Conservation (phyloP, 2,329 filamentous ascomycete species). For the Cercospora nicotianae region DNA sequence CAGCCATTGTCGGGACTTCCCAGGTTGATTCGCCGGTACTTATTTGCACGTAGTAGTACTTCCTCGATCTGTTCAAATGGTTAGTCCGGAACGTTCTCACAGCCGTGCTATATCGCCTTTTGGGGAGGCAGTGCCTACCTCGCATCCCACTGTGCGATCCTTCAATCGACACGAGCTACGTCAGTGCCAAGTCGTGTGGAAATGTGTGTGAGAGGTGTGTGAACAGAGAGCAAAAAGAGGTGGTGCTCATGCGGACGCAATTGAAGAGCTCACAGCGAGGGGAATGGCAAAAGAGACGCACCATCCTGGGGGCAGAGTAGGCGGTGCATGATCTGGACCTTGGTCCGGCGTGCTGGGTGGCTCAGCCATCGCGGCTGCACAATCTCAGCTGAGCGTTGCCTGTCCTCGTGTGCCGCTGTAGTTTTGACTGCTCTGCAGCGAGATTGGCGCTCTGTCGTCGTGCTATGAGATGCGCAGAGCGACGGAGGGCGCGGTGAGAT, state of each 20-base stretch:
- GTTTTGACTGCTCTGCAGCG: not conserved
- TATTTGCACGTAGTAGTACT: slow-evolving; percentile 47
- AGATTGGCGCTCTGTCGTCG: not conserved
- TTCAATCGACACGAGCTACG: slow-evolving; percentile 33
- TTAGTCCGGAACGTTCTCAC: slow-evolving; percentile 12
- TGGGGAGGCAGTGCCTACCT: slow-evolving; percentile 36
- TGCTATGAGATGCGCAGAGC: not conserved
- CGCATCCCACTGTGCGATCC: slow-evolving; percentile 46
- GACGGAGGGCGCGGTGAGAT: not conserved
- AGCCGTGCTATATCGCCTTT: not conserved
- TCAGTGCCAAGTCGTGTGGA: slow-evolving; percentile 38
- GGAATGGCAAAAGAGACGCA: slow-evolving; percentile 31
- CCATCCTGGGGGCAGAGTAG: slow-evolving; percentile 43
- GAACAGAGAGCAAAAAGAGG: not conserved
- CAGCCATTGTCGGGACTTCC: slow-evolving; percentile 42
- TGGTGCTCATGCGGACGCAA: slow-evolving; percentile 1
- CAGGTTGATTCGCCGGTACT: slow-evolving; percentile 45
- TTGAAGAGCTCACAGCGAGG: slow-evolving; percentile 16
- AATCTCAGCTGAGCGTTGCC: slow-evolving; percentile 11
- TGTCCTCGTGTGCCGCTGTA: not conserved
- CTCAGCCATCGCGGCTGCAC: slow-evolving; percentile 32
- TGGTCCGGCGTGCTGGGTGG: slow-evolving; percentile 39
- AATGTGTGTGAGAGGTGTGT: slow-evolving; percentile 11
- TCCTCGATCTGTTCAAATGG: slow-evolving; percentile 38
- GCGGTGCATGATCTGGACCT: slow-evolving; percentile 42